These are phyloP conservation scores for Salix viminalis DNA, from an alignment of 345 rosid genomes.

Conservation along the genomic window DNA sequence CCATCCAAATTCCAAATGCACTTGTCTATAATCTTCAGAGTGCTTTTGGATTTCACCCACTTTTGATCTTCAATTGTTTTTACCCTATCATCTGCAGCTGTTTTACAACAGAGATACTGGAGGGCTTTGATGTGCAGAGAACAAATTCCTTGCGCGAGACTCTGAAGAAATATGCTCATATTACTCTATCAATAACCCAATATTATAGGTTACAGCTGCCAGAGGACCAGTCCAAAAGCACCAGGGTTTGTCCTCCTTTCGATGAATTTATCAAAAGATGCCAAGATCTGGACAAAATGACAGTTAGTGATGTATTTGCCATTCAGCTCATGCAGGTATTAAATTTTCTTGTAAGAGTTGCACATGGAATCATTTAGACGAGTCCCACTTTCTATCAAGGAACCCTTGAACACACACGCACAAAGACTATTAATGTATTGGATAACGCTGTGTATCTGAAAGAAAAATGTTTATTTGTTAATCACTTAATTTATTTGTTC, in stretches of 20 bases:
- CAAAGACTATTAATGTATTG: too few relatives aligned
- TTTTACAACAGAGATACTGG: slow-evolving; percentile 88
- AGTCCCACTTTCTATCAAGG: not conserved
- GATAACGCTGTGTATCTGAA: too few relatives aligned
- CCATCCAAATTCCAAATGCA: not conserved
- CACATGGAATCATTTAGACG: not conserved
- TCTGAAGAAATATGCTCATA: slow-evolving; percentile 66
- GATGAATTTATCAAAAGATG: slow-evolving; percentile 63
- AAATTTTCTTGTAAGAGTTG: slow-evolving; percentile 5
- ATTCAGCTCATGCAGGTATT: slow-evolving; percentile 93
- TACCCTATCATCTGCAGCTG: slow-evolving; percentile 49
- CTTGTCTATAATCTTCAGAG: not conserved
- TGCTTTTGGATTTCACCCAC: not conserved
- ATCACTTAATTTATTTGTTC: not conserved
- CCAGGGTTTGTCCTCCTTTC: slow-evolving; percentile 47
- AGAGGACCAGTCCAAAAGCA: slow-evolving; percentile 32
- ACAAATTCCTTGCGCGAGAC: slow-evolving; percentile 66
- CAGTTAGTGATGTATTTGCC: slow-evolving; percentile 83
- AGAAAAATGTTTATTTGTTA: not conserved
- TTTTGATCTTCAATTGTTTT: not conserved
- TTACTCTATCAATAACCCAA: slow-evolving; percentile 62
- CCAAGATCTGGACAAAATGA: slow-evolving; percentile 73
- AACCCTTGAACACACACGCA: too few relatives aligned
- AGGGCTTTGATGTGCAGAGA: slow-evolving; percentile 86
- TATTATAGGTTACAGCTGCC: slow-evolving; percentile 43